These are phyloP conservation scores for Citrullus mucosospermus DNA, from an alignment of 306 rosid genomes.

Conservation along the genomic window DNA sequence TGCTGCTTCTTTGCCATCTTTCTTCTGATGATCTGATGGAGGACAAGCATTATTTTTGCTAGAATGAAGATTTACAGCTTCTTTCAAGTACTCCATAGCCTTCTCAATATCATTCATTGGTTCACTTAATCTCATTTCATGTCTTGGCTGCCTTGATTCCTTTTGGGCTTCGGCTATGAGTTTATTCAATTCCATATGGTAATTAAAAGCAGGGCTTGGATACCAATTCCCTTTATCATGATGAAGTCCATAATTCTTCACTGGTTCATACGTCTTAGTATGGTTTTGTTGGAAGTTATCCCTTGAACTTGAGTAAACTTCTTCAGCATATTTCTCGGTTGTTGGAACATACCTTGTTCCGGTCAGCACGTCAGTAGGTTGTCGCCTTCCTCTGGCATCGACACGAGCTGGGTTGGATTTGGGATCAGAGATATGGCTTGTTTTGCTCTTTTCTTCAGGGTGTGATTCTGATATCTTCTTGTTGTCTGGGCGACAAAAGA, in stretches of 20 bases:
- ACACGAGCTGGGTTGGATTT: conserved; percentile 7
- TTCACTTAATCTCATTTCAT: conserved; percentile 10
- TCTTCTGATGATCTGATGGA: neutral
- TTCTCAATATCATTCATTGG: conserved; percentile 28
- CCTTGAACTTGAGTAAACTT: neutral
- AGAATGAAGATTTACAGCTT: conserved; percentile 6
- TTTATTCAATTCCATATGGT: neutral
- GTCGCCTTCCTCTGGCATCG: conserved; percentile 7
- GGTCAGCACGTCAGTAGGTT: neutral
- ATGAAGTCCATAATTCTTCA: neutral
- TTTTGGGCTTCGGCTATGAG: conserved; percentile 16
- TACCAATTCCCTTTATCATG: neutral
- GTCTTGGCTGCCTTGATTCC: conserved; percentile 19
- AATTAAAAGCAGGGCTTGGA: neutral
- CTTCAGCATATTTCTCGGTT: conserved; percentile 15
- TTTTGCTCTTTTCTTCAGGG: conserved; percentile 11
- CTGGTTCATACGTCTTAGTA: conserved; percentile 10
- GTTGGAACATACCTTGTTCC: neutral
- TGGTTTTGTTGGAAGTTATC: conserved; percentile 13
- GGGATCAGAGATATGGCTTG: neutral
- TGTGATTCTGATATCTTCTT: neutral
- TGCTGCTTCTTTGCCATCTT: conserved; percentile 4
- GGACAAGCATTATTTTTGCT: neutral
- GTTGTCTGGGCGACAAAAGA: conserved; percentile 14
- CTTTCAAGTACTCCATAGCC: conserved; percentile 16